Base-by-base conservation (phyloP, 257 asterid genomes). In the Capsicum baccatum region DNA sequence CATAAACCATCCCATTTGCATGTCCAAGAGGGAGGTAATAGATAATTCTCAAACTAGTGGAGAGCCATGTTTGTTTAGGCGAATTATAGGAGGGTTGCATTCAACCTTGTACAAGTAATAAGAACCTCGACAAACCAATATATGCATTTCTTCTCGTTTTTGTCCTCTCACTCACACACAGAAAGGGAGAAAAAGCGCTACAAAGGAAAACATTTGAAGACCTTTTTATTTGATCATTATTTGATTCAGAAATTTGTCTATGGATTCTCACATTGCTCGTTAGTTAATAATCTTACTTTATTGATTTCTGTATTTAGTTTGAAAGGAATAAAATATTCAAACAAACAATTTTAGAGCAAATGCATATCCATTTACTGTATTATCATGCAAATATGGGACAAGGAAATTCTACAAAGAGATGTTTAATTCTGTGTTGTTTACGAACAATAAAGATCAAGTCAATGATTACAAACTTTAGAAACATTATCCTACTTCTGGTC, bases 391-490 rank as follows among this genome's bases (percentile, higher is more conserved):
- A 17, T 17, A 59, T 17, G 26, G 26, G 33, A 17, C 66, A 59
- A 59, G 66, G 64, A 58, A 58, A 58, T 58, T 59, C 33, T 17
- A 59, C 66, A 59, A 59, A 59, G 66, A 59, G 33, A 59, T 17
- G 66, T 59, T n/a, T 59, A 59, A 59, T 59, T 59, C 66, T 17
- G 66, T 59, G 12, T 59, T 59, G 66, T 59, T 59, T 59, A 59
- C 7, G 8, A 59, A 59, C 10, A 58, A 59, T 17, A 59, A 17
- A 59, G 12, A 59, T 4, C 33, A 59, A 59, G 33, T 59, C 66
- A 59, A 7, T 59, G 33, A 17, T 59, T 17, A 59, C 66, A 59
- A 17, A 8, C n/a, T 59, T 59, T 59, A 58, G 64, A 58, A 58
- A 3, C 10, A 58, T n/a, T 17, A 58, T 58, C 26, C 64, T 58